Evolutionary conservation across 257 asterid genomes (phyloP).

Genomic region (Linderniella brevidens): DNA sequence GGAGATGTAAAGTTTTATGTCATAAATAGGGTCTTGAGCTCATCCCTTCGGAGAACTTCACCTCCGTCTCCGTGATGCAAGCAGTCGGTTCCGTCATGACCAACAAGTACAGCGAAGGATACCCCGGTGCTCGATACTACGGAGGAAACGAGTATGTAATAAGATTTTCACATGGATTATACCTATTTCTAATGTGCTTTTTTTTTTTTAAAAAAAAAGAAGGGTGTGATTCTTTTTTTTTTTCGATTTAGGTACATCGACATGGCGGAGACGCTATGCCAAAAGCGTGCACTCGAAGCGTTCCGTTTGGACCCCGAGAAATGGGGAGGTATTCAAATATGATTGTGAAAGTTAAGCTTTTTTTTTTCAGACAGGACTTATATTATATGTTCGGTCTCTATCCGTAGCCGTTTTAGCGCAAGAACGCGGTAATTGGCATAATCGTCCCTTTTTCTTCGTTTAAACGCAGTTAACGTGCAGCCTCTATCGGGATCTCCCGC

Average conservation of each 20-base stretch:
- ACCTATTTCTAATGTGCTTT: too few species aligned
- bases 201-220: too few species aligned
- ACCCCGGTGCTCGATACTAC: constrained; percentile 87
- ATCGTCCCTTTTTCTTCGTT: background rate
- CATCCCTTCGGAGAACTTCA: constrained; percentile 58
- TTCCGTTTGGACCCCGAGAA: constrained; percentile 79
- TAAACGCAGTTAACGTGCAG: constrained; percentile 69
- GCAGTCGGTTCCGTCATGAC: constrained; percentile 94
- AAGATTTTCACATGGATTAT: too few species aligned
- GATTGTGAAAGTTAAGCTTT: too few species aligned
- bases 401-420: background rate
- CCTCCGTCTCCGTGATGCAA: constrained; percentile 79
- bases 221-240: background rate
- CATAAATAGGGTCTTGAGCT: constrained; percentile 57
- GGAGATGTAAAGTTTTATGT: too few species aligned
- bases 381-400: too few species aligned
- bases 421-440: too few species aligned
- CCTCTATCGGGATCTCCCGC: constrained; percentile 84
- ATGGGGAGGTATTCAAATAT: constrained; percentile 65
- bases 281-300: constrained; percentile 74
- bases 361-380: background rate
- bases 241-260: constrained; percentile 48
- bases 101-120: constrained; percentile 90
- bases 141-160: constrained; percentile 76
- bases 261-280: constrained; percentile 86